Evolutionary conservation across 257 asterid species (phyloP).

Genomic region (Hygrophila difformis): DNA sequence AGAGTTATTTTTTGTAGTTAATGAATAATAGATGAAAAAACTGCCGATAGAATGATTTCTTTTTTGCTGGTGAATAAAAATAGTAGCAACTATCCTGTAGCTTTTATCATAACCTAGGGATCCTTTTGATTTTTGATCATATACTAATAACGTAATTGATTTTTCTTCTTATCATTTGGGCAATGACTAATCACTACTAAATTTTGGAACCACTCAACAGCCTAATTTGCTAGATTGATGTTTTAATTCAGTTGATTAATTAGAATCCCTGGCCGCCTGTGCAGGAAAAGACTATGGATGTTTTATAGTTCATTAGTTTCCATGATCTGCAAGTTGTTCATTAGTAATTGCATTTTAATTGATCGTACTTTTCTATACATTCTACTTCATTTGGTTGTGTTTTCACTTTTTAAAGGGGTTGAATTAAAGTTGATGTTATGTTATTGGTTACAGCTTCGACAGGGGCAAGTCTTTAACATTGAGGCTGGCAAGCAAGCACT

Average conservation of each 20-base stretch:
- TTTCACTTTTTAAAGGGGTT: too few species aligned
- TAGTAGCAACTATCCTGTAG: too few species aligned
- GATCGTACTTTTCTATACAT: neutral
- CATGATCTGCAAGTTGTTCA: conserved; percentile 6
- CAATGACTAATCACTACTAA: too few species aligned
- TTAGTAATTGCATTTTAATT: neutral
- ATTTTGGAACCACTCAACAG: too few species aligned
- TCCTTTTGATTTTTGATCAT: neutral
- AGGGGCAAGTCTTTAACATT: conserved; percentile 82
- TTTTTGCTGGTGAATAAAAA: neutral
- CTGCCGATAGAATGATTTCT: neutral
- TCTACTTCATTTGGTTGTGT: too few species aligned
- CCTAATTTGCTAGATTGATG: neutral
- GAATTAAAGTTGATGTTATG: conserved; percentile 5
- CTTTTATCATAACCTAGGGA: neutral
- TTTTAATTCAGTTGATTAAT: neutral
- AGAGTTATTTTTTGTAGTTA: too few species aligned
- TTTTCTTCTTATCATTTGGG: neutral
- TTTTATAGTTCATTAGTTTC: too few species aligned
- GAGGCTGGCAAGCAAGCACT: conserved; percentile 96
- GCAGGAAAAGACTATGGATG: too few species aligned
- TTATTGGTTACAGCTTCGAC: conserved; percentile 55
- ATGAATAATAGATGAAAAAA: too few species aligned
- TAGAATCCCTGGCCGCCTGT: neutral
- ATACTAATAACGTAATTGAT: neutral